Conservation (phyloP, 306 rosid genomes). For the Quercus robur region DNA sequence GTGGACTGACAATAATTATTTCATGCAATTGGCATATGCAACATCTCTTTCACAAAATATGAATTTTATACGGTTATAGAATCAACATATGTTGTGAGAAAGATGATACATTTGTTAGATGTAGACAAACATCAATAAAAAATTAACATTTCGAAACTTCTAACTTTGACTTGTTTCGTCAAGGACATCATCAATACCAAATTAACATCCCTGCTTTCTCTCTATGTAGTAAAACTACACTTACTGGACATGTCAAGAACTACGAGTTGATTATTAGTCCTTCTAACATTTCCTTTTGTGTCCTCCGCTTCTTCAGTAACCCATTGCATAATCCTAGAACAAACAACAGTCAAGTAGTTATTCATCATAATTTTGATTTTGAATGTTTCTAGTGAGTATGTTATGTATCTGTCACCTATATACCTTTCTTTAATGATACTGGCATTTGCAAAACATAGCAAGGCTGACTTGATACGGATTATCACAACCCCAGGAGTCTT, state of each 20-base stretch:
- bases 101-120: too few species aligned
- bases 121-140: too few species aligned
- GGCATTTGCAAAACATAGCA: constrained; percentile 90
- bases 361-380: background rate
- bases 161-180: too few species aligned
- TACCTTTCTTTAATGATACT: constrained; percentile 70
- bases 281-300: constrained; percentile 34
- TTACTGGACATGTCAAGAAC: constrained; percentile 75
- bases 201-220: background rate
- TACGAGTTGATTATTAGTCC: constrained; percentile 33
- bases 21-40: too few species aligned
- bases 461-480: constrained; percentile 60
- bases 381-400: background rate
- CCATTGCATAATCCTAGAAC: constrained; percentile 54
- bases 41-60: too few species aligned
- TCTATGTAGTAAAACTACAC: background rate
- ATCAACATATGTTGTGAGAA: too few species aligned
- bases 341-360: constrained; percentile 1
- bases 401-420: too few species aligned
- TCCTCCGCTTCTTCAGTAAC: constrained; percentile 36
- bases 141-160: too few species aligned
- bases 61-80: too few species aligned
- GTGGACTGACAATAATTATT: background rate
- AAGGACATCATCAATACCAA: background rate
- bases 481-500: constrained; percentile 57